Conservation (phyloP, 2,329 filamentous ascomycete species). For the Nannizzia gypsea region DNA sequence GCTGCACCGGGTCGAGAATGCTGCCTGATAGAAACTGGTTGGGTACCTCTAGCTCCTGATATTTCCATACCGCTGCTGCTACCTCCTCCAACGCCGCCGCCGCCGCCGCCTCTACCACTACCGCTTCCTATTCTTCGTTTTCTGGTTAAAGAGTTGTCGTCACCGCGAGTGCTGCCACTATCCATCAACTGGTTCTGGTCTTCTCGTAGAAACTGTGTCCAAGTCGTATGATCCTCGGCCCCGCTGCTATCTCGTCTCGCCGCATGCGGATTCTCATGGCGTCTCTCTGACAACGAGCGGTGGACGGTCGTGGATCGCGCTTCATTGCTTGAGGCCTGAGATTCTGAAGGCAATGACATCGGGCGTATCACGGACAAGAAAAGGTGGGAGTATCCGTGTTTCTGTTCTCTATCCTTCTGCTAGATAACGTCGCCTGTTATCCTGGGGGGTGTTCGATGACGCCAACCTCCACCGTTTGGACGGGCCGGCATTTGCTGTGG, state of each 20-base stretch:
- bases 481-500: constrained; percentile 24
- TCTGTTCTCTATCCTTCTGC: not conserved
- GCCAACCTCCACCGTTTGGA: constrained; percentile 25
- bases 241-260: not conserved
- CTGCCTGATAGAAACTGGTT: not conserved
- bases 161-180: not conserved
- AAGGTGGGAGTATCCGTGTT: not conserved
- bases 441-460: constrained; percentile 15
- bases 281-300: not conserved
- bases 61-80: not conserved
- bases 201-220: constrained; percentile 9
- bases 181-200: not conserved
- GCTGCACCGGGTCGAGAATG: not conserved
- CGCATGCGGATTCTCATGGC: not conserved
- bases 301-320: not conserved
- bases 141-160: not conserved
- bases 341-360: not conserved
- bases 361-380: not conserved
- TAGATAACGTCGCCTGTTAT: not conserved
- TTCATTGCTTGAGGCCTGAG: not conserved
- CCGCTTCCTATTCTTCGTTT: constrained; percentile 8
- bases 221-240: constrained; percentile 4
- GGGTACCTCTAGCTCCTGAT: not conserved
- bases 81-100: no score
- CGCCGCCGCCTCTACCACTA: not conserved